Evolutionary conservation across 179 eudicot genomes (phyloP).

Genomic region (Silene vulgaris): DNA sequence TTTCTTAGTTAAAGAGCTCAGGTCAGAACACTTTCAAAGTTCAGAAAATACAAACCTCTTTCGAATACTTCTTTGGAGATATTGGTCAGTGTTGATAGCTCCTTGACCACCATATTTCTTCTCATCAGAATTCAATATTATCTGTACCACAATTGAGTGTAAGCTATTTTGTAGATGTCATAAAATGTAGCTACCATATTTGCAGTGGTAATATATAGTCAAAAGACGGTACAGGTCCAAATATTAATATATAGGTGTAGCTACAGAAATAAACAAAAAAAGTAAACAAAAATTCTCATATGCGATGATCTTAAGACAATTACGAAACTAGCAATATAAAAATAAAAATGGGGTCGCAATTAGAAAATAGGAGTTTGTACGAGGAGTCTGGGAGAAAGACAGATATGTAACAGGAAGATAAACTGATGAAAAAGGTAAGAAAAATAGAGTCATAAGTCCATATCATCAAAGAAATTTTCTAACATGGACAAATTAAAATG

Average conservation of each 20-base stretch:
- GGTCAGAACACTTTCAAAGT: neutral
- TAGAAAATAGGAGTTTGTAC: too few relatives aligned
- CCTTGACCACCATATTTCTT: conserved; percentile 80
- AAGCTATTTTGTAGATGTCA: conserved; percentile 1
- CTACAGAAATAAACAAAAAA: too few relatives aligned
- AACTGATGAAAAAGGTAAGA: neutral
- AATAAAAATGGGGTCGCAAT: too few relatives aligned
- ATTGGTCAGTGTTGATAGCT: conserved; percentile 43
- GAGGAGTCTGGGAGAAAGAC: too few relatives aligned
- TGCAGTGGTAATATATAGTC: neutral
- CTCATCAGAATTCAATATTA: conserved; percentile 78
- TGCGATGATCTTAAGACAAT: too few relatives aligned
- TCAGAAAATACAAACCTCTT: conserved; percentile 46
- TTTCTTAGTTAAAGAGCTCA: neutral
- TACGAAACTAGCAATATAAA: too few relatives aligned
- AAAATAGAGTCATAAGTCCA: neutral
- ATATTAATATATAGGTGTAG: too few relatives aligned
- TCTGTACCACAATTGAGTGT: conserved; percentile 35
- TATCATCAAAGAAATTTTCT: conserved; percentile 12
- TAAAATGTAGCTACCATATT: neutral
- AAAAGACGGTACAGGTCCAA: too few relatives aligned
- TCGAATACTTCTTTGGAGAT: conserved; percentile 56
- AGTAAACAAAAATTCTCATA: too few relatives aligned
- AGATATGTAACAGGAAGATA: neutral
- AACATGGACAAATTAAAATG: conserved; percentile 10